These are phyloP conservation scores for Cystoderma amianthinum DNA, from an alignment of 768 basidiomycete species.

Conservation along the genomic window DNA sequence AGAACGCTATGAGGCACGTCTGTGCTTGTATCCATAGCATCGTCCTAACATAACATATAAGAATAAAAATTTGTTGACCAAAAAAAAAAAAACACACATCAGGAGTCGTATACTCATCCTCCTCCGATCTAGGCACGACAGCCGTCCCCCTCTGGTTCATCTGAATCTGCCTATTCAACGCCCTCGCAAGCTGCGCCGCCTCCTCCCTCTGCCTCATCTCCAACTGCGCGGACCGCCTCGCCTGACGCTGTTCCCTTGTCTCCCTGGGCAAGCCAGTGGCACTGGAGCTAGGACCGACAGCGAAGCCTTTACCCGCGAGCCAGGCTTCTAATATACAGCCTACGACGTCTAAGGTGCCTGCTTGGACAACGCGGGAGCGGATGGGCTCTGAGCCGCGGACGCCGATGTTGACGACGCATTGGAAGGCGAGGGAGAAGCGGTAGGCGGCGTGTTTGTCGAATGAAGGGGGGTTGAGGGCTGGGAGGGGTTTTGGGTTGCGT, in stretches of 20 bases:
- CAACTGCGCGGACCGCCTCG: slow-evolving; percentile 46
- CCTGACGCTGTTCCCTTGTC: slow-evolving; percentile 65
- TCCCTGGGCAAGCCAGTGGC: slow-evolving; percentile 72
- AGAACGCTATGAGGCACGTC: slow-evolving; percentile 7
- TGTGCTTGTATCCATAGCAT: slow-evolving; percentile 13
- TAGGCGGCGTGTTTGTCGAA: slow-evolving; percentile 85
- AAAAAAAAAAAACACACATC: neutral
- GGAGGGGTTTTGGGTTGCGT: slow-evolving; percentile 45
- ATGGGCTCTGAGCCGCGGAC: slow-evolving; percentile 93
- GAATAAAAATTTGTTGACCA: neutral
- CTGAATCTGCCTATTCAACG: slow-evolving; percentile 45
- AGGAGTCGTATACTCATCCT: neutral
- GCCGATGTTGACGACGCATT: slow-evolving; percentile 95
- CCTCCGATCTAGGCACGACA: neutral
- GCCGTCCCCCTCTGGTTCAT: slow-evolving; percentile 20
- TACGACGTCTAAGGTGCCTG: slow-evolving; percentile 89
- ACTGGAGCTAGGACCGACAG: slow-evolving; percentile 73
- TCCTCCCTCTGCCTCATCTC: slow-evolving; percentile 58
- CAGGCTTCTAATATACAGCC: slow-evolving; percentile 92
- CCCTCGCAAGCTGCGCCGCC: slow-evolving; percentile 49
- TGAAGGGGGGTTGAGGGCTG: slow-evolving; percentile 58
- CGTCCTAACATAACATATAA: slow-evolving; percentile 7
- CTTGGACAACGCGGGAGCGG: slow-evolving; percentile 87
- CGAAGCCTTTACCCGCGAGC: slow-evolving; percentile 83
- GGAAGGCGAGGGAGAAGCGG: slow-evolving; percentile 89